Base-by-base conservation (phyloP, 108 stramenopile species). In the Fistulifera solaris region DNA sequence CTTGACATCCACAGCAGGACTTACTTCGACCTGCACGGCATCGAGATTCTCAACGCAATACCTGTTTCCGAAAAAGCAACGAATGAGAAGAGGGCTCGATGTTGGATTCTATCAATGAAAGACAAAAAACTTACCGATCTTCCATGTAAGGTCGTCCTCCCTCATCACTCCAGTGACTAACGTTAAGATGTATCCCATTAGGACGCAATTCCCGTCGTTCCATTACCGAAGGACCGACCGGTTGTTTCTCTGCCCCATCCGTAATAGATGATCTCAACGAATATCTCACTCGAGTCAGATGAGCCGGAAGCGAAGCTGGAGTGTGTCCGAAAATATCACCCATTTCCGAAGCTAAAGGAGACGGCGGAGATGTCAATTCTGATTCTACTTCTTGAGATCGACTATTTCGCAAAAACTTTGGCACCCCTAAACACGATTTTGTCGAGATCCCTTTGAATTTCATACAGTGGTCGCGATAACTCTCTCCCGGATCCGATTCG, bases 91-190 rank as follows among this genome's bases (percentile, higher is more conserved):
- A 42, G 16, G 2, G 13, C 17, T n/a, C 3, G 25, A 58, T 35
- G 31, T 8, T 35, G 38, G 14, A 21, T 24, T 24, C 27, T 3
- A 5, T 4, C 2, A 60, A 35, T 8, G 31, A 27, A 26, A 4
- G 5, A 40, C 11, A 24, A 51, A 1, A 50, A 10, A 65, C 78
- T 11, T 69, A 82, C 82, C 72, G 53, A 67, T 84, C 87, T 83
- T 91, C 89, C 89, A 91, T 87, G 61, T 91, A 91, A 40, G 64
- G 50, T 42, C 89, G 47, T 44, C 76, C 71, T n/a, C 85, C 85
- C 48, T 71, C 63, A 59, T 87, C 85, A 56, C 78, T 81, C 89
- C 89, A 91, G 58, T 87, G 81, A 28, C 80, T 82, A 28, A 72
- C 67, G 58, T 87, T 82, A 35, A 91, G 41, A 35, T 78, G 71